phyloP scores from a whole-genome alignment of 177 flowering plant species.

The Vitis hybrid region DNA sequence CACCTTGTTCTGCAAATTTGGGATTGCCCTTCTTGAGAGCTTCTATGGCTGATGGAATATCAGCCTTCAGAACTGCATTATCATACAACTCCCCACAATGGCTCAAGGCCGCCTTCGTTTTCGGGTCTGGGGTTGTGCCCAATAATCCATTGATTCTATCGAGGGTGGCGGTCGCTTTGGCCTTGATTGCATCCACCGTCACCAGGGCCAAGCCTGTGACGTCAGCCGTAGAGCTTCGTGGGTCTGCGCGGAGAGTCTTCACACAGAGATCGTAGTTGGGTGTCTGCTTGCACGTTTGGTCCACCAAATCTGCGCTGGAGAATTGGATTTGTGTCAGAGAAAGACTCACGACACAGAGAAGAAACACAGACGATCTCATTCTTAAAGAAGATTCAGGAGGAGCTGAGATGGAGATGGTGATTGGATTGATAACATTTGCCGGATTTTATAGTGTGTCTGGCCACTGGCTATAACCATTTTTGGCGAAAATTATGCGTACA shows the following conservation, averaged over 20 bases:
- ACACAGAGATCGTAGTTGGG: constrained; percentile 24
- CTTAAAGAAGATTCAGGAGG: too few species aligned
- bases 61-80: constrained; percentile 11
- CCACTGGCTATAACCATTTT: too few species aligned
- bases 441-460: too few species aligned
- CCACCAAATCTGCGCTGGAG: too few species aligned
- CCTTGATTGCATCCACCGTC: constrained; percentile 15
- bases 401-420: too few species aligned
- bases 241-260: constrained; percentile 16
- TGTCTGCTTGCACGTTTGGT: constrained; percentile 8
- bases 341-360: too few species aligned
- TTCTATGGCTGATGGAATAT: constrained; percentile 20
- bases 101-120: background rate
- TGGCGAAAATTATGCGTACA: too few species aligned
- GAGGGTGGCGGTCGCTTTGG: constrained; percentile 11
- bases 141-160: constrained; percentile 6
- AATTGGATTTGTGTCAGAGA: too few species aligned
- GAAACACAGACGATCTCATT: too few species aligned
- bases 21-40: constrained; percentile 14
- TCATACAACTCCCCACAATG: constrained; percentile 9
- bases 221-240: constrained; percentile 22
- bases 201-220: constrained; percentile 19
- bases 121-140: background rate
- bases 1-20: constrained; percentile 23
- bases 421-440: too few species aligned